A percentile compares a stretch with the other conserved stretches of the same genome.
Conservation (phyloP, 169 alveolate genomes). For the Cyclospora cayetanensis region DNA sequence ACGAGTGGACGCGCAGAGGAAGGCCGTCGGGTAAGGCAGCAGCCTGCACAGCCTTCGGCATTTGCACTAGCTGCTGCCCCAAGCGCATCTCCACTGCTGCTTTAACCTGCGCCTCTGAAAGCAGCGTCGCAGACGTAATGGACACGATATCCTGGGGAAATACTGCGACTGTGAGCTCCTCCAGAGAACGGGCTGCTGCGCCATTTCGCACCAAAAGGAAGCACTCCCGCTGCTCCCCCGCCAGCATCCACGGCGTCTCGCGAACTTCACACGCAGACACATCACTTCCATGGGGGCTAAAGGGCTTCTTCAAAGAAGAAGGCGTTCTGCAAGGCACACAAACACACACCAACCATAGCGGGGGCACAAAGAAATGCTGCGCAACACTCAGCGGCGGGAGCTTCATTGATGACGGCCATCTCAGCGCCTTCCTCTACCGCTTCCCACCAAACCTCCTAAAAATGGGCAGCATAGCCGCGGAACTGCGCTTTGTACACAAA, state of each 20-base stretch:
- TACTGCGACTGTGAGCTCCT: not conserved
- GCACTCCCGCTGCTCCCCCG: conserved; percentile 31
- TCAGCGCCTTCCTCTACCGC: too few species aligned
- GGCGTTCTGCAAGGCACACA: too few species aligned
- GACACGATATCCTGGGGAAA: not conserved
- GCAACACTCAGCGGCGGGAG: too few species aligned
- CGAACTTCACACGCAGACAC: too few species aligned
- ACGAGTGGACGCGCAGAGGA: not conserved
- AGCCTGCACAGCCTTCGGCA: not conserved
- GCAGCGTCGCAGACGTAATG: not conserved
- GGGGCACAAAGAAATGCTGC: too few species aligned
- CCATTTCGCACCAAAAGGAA: not conserved
- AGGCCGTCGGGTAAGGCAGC: not conserved
- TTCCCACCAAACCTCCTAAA: too few species aligned
- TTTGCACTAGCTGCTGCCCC: not conserved
- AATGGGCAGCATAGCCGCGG: too few species aligned
- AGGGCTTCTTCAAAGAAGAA: too few species aligned
- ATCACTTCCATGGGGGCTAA: too few species aligned
- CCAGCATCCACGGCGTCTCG: not conserved
- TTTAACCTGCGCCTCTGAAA: not conserved
- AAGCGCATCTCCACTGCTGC: not conserved
- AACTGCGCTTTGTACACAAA: too few species aligned
- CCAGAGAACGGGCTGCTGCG: not conserved
- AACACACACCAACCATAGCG: too few species aligned
- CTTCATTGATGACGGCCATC: too few species aligned